Percentiles rank a stretch among this genome's conserved stretches.
Evolutionary conservation across 345 rosid species (phyloP).

Genomic region (Brassica rapa): DNA sequence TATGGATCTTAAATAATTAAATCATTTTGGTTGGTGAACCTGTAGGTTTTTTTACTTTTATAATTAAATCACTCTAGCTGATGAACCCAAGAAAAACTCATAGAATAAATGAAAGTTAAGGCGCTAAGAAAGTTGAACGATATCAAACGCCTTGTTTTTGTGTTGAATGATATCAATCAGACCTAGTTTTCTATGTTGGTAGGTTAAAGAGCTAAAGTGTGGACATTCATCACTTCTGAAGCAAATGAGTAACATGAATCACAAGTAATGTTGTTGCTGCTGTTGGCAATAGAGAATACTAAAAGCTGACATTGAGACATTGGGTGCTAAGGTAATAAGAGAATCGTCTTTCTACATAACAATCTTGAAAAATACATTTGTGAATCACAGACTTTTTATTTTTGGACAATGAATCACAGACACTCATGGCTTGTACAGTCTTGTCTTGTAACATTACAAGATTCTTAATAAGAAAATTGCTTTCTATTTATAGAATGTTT

Average conservation of each 20-base stretch:
- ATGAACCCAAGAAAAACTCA: too few relatives aligned
- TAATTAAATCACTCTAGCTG: too few relatives aligned
- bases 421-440: slow-evolving; percentile 25
- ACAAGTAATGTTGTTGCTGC: slow-evolving; percentile 68
- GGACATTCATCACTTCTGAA: slow-evolving; percentile 70
- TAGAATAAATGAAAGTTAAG: too few relatives aligned
- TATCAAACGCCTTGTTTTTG: background rate
- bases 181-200: background rate
- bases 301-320: slow-evolving; percentile 92
- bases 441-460: slow-evolving; percentile 29
- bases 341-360: too few relatives aligned
- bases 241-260: slow-evolving; percentile 50
- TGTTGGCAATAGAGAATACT: slow-evolving; percentile 76
- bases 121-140: background rate
- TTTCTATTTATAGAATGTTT: slow-evolving; percentile 27
- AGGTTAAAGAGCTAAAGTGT: slow-evolving; percentile 82
- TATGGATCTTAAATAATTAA: too few relatives aligned
- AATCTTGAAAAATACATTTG: background rate
- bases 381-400: background rate
- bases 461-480: slow-evolving; percentile 17
- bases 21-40: too few relatives aligned
- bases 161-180: background rate
- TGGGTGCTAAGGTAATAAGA: slow-evolving; percentile 73
- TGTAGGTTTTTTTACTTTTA: too few relatives aligned
- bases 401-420: too few relatives aligned